Percentiles rank a stretch among this genome's conserved stretches.
phyloP scores from a whole-genome alignment of 352 stramenopile species.

The Thalassiosira sp. region DNA sequence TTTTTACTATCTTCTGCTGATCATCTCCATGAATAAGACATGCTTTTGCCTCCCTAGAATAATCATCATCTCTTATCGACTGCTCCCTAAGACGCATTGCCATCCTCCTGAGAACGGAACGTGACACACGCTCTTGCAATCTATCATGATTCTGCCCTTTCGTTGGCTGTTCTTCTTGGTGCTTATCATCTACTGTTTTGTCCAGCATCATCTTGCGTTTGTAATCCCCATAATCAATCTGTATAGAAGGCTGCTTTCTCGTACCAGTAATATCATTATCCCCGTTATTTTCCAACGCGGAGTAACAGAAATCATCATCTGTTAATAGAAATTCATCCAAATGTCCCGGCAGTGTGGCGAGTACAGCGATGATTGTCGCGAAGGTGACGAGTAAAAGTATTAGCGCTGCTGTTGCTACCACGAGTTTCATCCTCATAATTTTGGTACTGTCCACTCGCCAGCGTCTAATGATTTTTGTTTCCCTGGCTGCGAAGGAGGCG shows the following conservation, averaged over 20 bases:
- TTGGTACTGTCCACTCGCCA: no score
- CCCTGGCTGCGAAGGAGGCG: no score
- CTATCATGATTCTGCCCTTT: background rate
- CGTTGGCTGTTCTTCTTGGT: background rate
- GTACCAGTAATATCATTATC: background rate
- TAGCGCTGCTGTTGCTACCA: background rate
- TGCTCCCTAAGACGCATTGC: slow-evolving; percentile 19
- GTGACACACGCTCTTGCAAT: background rate
- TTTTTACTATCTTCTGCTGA: background rate
- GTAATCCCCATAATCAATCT: background rate
- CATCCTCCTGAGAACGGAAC: slow-evolving; percentile 2
- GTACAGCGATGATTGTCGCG: background rate
- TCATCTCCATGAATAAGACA: background rate
- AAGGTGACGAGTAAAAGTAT: background rate
- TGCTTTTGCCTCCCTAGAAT: background rate
- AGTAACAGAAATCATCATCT: slow-evolving; percentile 17
- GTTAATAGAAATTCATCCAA: slow-evolving; percentile 36
- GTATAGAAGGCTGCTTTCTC: background rate
- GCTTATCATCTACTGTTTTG: background rate
- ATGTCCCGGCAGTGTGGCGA: slow-evolving; percentile 8
- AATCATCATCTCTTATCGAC: background rate
- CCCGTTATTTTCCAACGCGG: background rate
- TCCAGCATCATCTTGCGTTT: background rate
- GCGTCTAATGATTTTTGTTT: no score
- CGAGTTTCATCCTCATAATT: no score